A percentile compares a stretch with the other conserved stretches of the same genome.
Conservation (phyloP, 768 basidiomycete species). For the Podaxis rugospora region DNA sequence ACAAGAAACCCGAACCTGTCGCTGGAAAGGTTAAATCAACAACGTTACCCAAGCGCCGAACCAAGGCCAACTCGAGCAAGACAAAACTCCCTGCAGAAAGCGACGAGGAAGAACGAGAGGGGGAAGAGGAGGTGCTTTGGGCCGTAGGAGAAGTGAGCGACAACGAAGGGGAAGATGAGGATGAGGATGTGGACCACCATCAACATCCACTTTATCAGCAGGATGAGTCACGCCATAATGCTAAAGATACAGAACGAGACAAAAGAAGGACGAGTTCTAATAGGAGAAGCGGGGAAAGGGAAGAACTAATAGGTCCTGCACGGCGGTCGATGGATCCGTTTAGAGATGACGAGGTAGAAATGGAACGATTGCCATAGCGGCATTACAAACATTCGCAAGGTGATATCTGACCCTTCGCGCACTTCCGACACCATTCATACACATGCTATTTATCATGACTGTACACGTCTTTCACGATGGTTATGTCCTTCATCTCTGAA, state of each 20-base stretch:
- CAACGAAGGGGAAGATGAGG: slow-evolving; percentile 42
- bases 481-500: neutral
- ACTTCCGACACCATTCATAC: neutral
- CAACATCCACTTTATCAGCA: slow-evolving; percentile 32
- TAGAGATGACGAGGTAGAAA: slow-evolving; percentile 18
- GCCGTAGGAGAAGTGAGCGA: slow-evolving; percentile 71
- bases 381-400: neutral
- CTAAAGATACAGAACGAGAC: slow-evolving; percentile 2
- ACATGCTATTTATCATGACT: neutral
- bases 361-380: neutral
- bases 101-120: slow-evolving; percentile 36
- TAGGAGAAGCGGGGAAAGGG: slow-evolving; percentile 14
- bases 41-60: slow-evolving; percentile 24
- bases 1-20: slow-evolving; percentile 78
- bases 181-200: slow-evolving; percentile 40
- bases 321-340: slow-evolving; percentile 26
- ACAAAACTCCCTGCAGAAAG: slow-evolving; percentile 23
- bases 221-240: slow-evolving; percentile 7
- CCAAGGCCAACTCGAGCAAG: slow-evolving; percentile 15
- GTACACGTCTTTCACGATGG: neutral
- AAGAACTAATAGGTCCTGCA: slow-evolving; percentile 10
- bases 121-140: slow-evolving; percentile 54
- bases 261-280: neutral
- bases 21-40: slow-evolving; percentile 28
- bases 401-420: neutral